A percentile compares a stretch with the other conserved stretches of the same genome.
Conservation (phyloP, 345 rosid species). For the Noccaea caerulescens region DNA sequence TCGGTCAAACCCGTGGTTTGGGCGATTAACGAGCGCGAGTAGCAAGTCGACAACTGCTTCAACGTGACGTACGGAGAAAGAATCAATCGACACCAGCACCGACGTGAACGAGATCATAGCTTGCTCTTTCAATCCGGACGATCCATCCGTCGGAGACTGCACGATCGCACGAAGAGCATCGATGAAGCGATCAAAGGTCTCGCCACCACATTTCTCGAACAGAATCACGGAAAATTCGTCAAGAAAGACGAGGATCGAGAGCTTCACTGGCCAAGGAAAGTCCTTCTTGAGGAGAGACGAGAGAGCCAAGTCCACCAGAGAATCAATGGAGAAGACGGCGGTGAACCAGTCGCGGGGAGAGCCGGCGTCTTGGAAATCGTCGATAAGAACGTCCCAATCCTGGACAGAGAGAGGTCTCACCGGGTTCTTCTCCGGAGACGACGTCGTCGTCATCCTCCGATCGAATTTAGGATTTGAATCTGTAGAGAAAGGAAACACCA, state of each 20-base stretch:
- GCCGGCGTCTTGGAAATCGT: constrained; percentile 76
- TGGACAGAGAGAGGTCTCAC: constrained; percentile 59
- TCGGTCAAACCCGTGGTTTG: constrained; percentile 83
- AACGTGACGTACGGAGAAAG: constrained; percentile 47
- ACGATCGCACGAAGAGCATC: constrained; percentile 66
- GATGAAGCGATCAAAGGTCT: constrained; percentile 59
- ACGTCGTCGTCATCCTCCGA: constrained; percentile 45
- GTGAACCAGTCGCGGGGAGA: constrained; percentile 61
- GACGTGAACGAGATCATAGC: constrained; percentile 79
- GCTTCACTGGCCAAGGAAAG: constrained; percentile 60
- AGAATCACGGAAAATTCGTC: constrained; percentile 63
- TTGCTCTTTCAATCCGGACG: constrained; percentile 76
- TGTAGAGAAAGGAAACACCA: constrained; percentile 4
- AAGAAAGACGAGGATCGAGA: constrained; percentile 74
- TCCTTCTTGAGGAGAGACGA: constrained; percentile 68
- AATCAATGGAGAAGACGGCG: constrained; percentile 43
- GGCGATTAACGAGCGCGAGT: constrained; percentile 74
- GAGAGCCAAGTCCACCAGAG: constrained; percentile 66
- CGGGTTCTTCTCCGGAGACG: constrained; percentile 45
- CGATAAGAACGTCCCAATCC: constrained; percentile 84
- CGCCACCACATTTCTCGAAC: constrained; percentile 33
- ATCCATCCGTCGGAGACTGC: constrained; percentile 73
- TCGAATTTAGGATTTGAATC: constrained; percentile 35
- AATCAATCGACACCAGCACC: constrained; percentile 63
- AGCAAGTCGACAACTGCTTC: constrained; percentile 74